Conservation (phyloP, 495 filamentous ascomycete species). For the Penicillium cinerascens region DNA sequence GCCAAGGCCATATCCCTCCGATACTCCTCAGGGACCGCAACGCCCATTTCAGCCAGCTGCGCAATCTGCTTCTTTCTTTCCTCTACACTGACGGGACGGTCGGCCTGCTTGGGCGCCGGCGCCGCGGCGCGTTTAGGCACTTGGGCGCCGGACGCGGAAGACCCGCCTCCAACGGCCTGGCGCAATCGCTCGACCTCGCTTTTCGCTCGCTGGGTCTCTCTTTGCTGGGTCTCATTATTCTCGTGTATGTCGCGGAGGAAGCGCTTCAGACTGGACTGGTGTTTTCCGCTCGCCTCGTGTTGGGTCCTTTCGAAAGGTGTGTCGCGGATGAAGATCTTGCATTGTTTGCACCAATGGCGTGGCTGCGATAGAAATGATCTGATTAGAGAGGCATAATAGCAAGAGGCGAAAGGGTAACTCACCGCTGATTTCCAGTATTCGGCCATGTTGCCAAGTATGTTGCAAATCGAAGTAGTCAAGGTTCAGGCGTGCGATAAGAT, state of each 20-base stretch:
- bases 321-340: conserved; percentile 85
- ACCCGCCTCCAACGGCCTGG: conserved; percentile 58
- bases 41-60: conserved; percentile 82
- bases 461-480: neutral
- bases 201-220: conserved; percentile 77
- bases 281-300: conserved; percentile 85
- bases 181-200: conserved; percentile 84
- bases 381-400: neutral
- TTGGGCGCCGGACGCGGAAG: conserved; percentile 22
- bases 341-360: conserved; percentile 97
- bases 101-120: conserved; percentile 19
- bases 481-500: conserved; percentile 14
- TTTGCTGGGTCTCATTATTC: conserved; percentile 69
- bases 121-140: conserved; percentile 24
- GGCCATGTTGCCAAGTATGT: conserved; percentile 57
- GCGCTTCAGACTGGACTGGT: conserved; percentile 86
- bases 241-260: conserved; percentile 85
- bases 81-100: conserved; percentile 49
- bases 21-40: conserved; percentile 78
- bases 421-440: conserved; percentile 99
- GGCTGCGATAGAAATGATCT: conserved; percentile 42
- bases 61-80: conserved; percentile 82
- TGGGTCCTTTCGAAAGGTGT: conserved; percentile 84
- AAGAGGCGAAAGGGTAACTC: conserved; percentile 14
- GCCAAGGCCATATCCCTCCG: conserved; percentile 77